phyloP scores from a whole-genome alignment of 495 filamentous ascomycete genomes.

The Astrothelium macrocarpum region DNA sequence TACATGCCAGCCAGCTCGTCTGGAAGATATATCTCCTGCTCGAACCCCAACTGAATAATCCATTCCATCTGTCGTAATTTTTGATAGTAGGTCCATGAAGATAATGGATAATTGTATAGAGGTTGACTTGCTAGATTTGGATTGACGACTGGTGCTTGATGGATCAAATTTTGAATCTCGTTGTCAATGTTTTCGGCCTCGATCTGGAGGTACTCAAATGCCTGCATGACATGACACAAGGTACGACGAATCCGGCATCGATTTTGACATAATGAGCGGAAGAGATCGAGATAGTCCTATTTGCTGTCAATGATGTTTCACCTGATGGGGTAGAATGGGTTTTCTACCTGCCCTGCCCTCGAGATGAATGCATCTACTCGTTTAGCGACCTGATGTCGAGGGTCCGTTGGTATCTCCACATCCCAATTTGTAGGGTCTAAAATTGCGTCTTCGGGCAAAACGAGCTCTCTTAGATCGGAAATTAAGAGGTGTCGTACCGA shows the following conservation, averaged over 20 bases:
- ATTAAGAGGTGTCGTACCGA: slow-evolving; percentile 66
- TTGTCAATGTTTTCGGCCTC: slow-evolving; percentile 39
- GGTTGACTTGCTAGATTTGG: slow-evolving; percentile 28
- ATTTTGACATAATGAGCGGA: slow-evolving; percentile 79
- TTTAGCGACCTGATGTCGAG: slow-evolving; percentile 63
- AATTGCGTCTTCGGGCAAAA: slow-evolving; percentile 60
- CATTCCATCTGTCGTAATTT: slow-evolving; percentile 80
- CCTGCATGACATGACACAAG: slow-evolving; percentile 66
- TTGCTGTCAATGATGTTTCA: not conserved
- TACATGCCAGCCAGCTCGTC: slow-evolving; percentile 89
- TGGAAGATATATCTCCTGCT: slow-evolving; percentile 76
- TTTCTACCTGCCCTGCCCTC: slow-evolving; percentile 50
- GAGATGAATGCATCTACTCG: slow-evolving; percentile 74
- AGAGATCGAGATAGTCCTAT: slow-evolving; percentile 71
- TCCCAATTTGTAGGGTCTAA: slow-evolving; percentile 63
- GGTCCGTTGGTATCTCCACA: slow-evolving; percentile 63
- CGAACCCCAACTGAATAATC: slow-evolving; percentile 90
- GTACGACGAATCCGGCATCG: slow-evolving; percentile 75
- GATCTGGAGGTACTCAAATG: slow-evolving; percentile 77
- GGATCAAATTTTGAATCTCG: not conserved
- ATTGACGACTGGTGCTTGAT: slow-evolving; percentile 20
- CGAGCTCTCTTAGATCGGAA: slow-evolving; percentile 65
- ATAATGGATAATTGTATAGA: slow-evolving; percentile 61
- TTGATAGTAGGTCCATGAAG: slow-evolving; percentile 80
- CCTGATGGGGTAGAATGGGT: too few relatives aligned